Percentiles rank a stretch among this genome's conserved stretches.
These are phyloP conservation scores for Coemansia interrupta DNA, from an alignment of 192 early-diverging fungal genomes.

Conservation along the genomic window DNA sequence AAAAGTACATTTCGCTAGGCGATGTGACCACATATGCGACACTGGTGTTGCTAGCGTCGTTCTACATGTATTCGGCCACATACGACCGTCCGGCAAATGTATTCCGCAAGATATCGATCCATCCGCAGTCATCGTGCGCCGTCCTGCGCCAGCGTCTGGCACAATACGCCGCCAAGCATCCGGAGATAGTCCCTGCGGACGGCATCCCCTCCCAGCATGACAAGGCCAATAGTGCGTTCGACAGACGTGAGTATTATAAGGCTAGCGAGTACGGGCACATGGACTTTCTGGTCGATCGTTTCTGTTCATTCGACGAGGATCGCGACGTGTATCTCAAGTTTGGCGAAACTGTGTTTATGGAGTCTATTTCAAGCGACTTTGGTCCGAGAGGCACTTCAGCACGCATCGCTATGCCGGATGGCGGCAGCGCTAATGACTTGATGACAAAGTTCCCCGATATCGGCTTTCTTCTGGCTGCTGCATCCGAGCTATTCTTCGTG, in stretches of 20 bases:
- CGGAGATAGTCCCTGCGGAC: constrained; percentile 13
- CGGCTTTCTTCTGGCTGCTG: constrained; percentile 22
- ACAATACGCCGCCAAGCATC: constrained; percentile 8
- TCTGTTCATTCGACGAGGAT: constrained; percentile 38
- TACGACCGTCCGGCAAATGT: constrained; percentile 30
- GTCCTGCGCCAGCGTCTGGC: constrained; percentile 22
- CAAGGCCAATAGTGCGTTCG: constrained; percentile 14
- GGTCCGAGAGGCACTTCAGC: constrained; percentile 22
- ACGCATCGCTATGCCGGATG: constrained; percentile 12
- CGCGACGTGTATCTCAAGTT: constrained; percentile 38
- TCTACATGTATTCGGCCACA: constrained; percentile 20
- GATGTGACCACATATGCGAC: constrained; percentile 30
- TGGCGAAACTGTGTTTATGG: constrained; percentile 40
- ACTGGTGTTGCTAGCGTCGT: constrained; percentile 13
- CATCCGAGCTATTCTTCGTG: constrained; percentile 14
- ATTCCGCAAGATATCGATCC: constrained; percentile 25
- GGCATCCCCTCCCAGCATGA: constrained; percentile 12
- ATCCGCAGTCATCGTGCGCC: constrained; percentile 18
- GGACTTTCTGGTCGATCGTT: constrained; percentile 47
- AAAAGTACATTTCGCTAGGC: constrained; percentile 10
- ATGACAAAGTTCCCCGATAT: constrained; percentile 25
- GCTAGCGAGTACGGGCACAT: constrained; percentile 37
- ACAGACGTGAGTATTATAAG: constrained; percentile 17
- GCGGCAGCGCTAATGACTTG: neutral
- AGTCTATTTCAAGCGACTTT: constrained; percentile 46